phyloP scores from a whole-genome alignment of 2,329 filamentous ascomycete species.

The Blumeria hordei region DNA sequence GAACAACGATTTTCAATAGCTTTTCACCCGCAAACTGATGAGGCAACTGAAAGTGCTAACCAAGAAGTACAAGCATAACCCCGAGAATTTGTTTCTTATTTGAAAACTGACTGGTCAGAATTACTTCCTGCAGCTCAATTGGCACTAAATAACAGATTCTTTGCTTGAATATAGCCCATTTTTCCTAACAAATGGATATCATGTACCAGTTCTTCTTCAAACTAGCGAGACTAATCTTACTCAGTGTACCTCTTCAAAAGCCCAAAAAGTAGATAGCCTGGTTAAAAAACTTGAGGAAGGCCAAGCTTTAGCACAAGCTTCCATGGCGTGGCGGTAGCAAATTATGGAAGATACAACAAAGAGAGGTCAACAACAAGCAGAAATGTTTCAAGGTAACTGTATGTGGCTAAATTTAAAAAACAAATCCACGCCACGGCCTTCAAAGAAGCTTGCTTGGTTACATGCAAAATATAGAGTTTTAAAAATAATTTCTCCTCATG shows the following conservation, averaged over 20 bases:
- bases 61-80: background rate
- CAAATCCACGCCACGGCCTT: background rate
- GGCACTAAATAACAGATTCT: background rate
- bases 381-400: background rate
- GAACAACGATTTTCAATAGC: background rate
- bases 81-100: background rate
- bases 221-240: background rate
- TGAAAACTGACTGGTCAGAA: background rate
- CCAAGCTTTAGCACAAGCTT: background rate
- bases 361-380: background rate
- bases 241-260: background rate
- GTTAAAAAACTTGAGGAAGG: conserved; percentile 15
- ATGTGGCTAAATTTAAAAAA: background rate
- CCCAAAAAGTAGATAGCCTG: background rate
- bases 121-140: background rate
- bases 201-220: background rate
- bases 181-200: background rate
- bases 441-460: background rate
- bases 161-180: background rate
- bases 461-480: background rate
- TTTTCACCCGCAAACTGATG: background rate
- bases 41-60: background rate
- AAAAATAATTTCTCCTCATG: background rate
- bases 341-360: background rate
- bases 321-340: background rate